Percentiles rank a stretch among this genome's conserved stretches.
These are phyloP conservation scores for Gelatoporia subvermispora DNA, from an alignment of 768 basidiomycete species.

Conservation along the genomic window DNA sequence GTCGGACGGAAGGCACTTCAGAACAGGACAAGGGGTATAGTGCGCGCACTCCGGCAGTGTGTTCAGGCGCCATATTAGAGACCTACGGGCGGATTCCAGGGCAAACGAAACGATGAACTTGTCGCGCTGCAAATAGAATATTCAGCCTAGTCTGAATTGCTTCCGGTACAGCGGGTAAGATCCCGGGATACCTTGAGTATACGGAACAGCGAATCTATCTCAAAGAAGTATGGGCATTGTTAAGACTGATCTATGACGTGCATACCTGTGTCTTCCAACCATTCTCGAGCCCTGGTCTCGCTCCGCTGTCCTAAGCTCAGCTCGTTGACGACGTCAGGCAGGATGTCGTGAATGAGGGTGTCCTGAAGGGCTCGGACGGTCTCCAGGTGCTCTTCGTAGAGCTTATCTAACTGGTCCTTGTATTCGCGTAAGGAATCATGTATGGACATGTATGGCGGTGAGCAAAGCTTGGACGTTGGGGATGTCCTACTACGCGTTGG, in stretches of 20 bases:
- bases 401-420: constrained; percentile 40
- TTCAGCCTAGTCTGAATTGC: not conserved
- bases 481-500: too few species aligned
- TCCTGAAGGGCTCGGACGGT: constrained; percentile 44
- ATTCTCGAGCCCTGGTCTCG: constrained; percentile 50
- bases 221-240: too few species aligned
- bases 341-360: constrained; percentile 49
- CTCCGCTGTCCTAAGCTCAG: constrained; percentile 44
- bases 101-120: constrained; percentile 60
- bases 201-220: constrained; percentile 28
- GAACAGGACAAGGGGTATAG: constrained; percentile 31
- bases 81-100: constrained; percentile 52
- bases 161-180: not conserved
- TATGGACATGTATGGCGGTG: constrained; percentile 4
- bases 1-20: constrained; percentile 51
- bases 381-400: constrained; percentile 46
- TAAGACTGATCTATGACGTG: too few species aligned
- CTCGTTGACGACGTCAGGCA: constrained; percentile 58
- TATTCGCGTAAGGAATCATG: constrained; percentile 20
- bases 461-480: not conserved
- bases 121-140: constrained; percentile 45
- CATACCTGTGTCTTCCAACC: constrained; percentile 65
- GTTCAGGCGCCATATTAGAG: constrained; percentile 59
- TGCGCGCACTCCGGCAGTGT: constrained; percentile 26
- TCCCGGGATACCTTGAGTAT: constrained; percentile 48